Conservation (phyloP, 306 rosid genomes). For the Cucurbita ficifolia region DNA sequence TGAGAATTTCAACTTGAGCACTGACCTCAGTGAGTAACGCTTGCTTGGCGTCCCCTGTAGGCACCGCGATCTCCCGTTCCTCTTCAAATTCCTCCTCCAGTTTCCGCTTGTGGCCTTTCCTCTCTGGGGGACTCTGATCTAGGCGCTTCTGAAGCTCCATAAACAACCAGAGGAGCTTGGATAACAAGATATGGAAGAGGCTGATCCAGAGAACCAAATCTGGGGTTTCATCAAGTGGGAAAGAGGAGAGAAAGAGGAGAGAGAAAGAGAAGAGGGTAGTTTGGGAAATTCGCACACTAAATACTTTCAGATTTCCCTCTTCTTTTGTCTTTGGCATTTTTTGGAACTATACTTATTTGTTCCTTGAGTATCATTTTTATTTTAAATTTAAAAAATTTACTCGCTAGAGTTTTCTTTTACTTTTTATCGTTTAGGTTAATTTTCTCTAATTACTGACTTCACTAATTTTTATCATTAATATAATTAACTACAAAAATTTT, state of each 20-base stretch:
- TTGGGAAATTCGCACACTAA: constrained; percentile 6
- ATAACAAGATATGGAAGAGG: constrained; percentile 9
- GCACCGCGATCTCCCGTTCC: constrained; percentile 47
- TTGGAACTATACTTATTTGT: too few species aligned
- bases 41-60: constrained; percentile 49
- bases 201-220: constrained; percentile 6
- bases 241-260: background rate
- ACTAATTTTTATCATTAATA: too few species aligned
- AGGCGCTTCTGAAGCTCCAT: constrained; percentile 68
- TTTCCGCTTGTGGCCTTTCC: constrained; percentile 91
- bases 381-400: too few species aligned
- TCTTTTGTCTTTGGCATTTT: background rate
- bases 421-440: too few species aligned
- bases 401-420: too few species aligned
- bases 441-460: too few species aligned
- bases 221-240: constrained; percentile 5
- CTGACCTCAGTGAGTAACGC: constrained; percentile 45
- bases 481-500: too few species aligned
- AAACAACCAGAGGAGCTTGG: constrained; percentile 16
- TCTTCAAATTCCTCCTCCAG: constrained; percentile 60
- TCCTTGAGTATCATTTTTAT: too few species aligned
- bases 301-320: background rate
- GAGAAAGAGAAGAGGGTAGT: constrained; percentile 21
- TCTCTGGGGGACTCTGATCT: constrained; percentile 52
- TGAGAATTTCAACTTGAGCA: constrained; percentile 51